Evolutionary conservation across 108 stramenopile genomes (phyloP), one percentile per base, ranked within the genome.

Genomic region (Fragilaria radians): DNA sequence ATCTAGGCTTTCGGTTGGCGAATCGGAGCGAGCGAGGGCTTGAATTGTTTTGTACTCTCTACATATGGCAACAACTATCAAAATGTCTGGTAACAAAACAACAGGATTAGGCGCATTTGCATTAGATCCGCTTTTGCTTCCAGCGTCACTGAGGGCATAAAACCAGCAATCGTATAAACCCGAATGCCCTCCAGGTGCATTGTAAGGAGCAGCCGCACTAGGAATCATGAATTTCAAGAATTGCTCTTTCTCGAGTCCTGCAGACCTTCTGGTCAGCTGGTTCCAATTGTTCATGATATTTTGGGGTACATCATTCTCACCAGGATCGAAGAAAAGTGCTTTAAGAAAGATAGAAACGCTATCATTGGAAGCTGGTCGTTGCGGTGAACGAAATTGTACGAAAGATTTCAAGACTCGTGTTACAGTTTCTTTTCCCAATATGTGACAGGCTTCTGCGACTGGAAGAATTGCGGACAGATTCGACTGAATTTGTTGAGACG

Each of bases 151-250:
- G 62, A 93, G 28, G 0, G 88, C 86, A 70, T 83, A 77, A 47
- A 79, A 66, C 21, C 78, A 66, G 54, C 91, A 93, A 53, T 89
- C 88, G 76, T 89, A 87, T 11, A 93, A 63, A 25, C 87, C 88
- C 80, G 77, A 66, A 57, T 93, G 88, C 22, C 91, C 91, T 23
- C 72, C 76, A n/a, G 74, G 70, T 52, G 85, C 85, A 0, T 72
- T 52, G 59, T 87, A 83, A 18, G 85, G 87, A 5, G 83, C 79
- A 1, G 70, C 63, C 19, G 64, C 68, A 48, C 70, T 47, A 2
- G 87, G 91, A 24, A 89, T 78, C 21, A 84, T 45, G 22, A 87
- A 78, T 23, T 61, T 62, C 19, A 81, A 32, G 36, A 85, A 70
- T 7, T 74, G 57, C 3, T 46, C 9, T 58, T 86, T 92, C 68